Conservation (phyloP, 2,329 filamentous ascomycete species). For the Metarhizium guizhouense region DNA sequence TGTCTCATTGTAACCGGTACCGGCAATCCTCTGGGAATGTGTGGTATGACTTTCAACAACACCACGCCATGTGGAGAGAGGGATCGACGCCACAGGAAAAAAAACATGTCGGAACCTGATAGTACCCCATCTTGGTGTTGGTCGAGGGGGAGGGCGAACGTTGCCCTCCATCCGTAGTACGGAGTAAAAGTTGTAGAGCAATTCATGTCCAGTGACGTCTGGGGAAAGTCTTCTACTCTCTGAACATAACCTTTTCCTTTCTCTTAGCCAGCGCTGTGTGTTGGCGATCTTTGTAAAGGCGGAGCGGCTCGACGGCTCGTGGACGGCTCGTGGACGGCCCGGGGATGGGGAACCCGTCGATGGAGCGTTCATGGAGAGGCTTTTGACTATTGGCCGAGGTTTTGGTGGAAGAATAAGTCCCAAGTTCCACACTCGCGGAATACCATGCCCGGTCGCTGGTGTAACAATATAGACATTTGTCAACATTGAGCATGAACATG, state of each 20-base stretch:
- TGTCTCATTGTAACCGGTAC: no score
- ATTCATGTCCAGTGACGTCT: neutral
- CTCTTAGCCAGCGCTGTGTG: neutral
- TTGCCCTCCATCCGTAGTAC: neutral
- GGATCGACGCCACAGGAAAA: no score
- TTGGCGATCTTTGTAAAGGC: neutral
- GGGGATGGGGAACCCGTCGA: neutral
- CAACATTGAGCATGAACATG: no score
- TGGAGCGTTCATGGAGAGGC: neutral
- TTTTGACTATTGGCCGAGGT: neutral
- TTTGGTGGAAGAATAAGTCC: neutral
- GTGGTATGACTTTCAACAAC: no score
- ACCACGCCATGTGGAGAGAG: no score
- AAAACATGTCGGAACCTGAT: no score
- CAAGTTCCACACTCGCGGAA: neutral
- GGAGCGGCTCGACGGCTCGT: slow-evolving; percentile 3
- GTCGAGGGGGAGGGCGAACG: neutral
- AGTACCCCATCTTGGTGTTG: neutral
- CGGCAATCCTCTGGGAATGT: no score
- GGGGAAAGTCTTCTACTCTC: neutral
- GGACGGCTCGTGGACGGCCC: slow-evolving; percentile 1
- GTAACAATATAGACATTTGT: no score
- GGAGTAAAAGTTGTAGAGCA: neutral
- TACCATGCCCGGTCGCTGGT: no score
- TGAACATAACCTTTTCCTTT: neutral